Base-by-base conservation (phyloP, 1,139 yeast genomes). In the Yamadazyma songkhlaensis region DNA sequence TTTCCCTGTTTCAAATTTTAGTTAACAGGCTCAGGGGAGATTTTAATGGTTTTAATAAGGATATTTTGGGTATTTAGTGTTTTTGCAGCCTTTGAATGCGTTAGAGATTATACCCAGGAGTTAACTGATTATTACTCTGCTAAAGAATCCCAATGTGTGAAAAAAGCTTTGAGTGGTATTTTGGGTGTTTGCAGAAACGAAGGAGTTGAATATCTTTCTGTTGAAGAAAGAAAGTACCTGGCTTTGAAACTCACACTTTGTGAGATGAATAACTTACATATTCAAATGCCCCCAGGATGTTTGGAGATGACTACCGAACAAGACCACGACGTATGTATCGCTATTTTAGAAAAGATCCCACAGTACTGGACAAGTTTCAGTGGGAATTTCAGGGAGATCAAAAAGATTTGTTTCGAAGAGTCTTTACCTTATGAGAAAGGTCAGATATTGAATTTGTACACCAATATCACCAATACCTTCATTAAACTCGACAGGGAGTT, bases 331-430 rank as follows among this genome's bases (percentile, higher is more conserved):
- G 23, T 30, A 1, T 79, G 84, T 46, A 59, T 77, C 28, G 34
- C 45, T 2, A 54, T 61, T 1, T 46, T 77, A 34, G 76, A 76
- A 43, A 50, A 47, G 21, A 59, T 67, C 2, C 67, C 79, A 1
- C 81, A 77, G 48, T 72, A 72, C 60, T 79, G 84, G 84, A 77
- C 83, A 0, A 73, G 79, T 0, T 79, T 72, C 46, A 77, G 78
- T 45, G 84, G 84, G 0, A 72, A 78, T 45, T 78, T 74, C 46
- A 62, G 79, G 35, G 69, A 70, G 17, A 54, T 78, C 2, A 64
- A 71, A 3, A 60, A 66, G 3, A 57, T 77, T 0, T 79, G 84
- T 45, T 61, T 60, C 43, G 79, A 76, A 39, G 71, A 73, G 34
- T 62, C 78, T 0, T 46, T 74, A 3, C 81, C 81, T 0, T 74